A percentile compares a stretch with the other conserved stretches of the same genome.
Conservation (phyloP, 2,329 filamentous ascomycete genomes). For the Gyromitra esculenta region DNA sequence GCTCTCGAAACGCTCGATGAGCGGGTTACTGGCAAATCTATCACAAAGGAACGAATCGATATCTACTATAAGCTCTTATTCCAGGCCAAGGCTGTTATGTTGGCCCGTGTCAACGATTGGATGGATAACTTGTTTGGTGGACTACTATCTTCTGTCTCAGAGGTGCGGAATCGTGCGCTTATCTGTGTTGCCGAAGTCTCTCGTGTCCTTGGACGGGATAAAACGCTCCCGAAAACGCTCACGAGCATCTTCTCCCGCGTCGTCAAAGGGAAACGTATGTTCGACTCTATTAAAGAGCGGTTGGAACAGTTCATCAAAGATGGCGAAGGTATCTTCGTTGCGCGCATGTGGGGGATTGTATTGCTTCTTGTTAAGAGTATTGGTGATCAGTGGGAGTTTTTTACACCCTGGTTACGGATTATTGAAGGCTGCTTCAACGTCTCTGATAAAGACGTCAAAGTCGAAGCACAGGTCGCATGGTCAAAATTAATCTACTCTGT, state of each 20-base stretch:
- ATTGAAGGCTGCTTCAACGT: constrained; percentile 87
- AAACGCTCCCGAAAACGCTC: constrained; percentile 72
- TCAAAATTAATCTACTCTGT: constrained; percentile 81
- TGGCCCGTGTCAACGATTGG: constrained; percentile 76
- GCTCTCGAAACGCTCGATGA: constrained; percentile 77
- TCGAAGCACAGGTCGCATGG: constrained; percentile 85
- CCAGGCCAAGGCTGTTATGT: constrained; percentile 76
- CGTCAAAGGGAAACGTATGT: constrained; percentile 61
- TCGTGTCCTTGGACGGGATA: constrained; percentile 74
- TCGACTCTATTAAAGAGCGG: constrained; percentile 61
- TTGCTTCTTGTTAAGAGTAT: constrained; percentile 75
- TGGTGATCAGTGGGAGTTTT: constrained; percentile 75
- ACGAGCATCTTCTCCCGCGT: constrained; percentile 65
- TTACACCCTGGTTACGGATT: constrained; percentile 77
- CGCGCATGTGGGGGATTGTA: constrained; percentile 87
- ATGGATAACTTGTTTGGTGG: constrained; percentile 82
- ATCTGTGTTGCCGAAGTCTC: constrained; percentile 76
- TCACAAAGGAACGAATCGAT: constrained; percentile 77
- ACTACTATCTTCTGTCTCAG: constrained; percentile 79
- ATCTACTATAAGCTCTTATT: constrained; percentile 81
- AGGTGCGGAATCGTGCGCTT: constrained; percentile 79
- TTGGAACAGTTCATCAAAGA: constrained; percentile 70
- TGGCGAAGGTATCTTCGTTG: constrained; percentile 73
- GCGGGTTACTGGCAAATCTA: constrained; percentile 80
- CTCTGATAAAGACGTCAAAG: constrained; percentile 74